Base-by-base conservation (phyloP, 1,284 basidiomycete genomes). In the Lentinula novae-zelandiae region DNA sequence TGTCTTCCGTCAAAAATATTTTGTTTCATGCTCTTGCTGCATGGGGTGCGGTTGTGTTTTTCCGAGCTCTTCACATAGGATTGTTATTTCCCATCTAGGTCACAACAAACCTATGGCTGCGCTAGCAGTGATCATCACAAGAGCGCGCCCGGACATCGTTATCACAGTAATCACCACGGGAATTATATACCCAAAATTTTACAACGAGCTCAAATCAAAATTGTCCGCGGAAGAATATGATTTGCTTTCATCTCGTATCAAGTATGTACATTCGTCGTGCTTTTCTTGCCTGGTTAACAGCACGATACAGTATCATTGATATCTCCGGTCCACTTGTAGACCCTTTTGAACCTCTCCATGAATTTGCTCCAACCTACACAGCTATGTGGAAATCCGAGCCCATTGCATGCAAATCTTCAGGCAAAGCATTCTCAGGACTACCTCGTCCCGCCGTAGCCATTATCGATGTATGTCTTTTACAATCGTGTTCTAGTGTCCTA, bases 61-160 rank as follows among this genome's bases (percentile, higher is more conserved):
- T n/a, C 3, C 6, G 48, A 5, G 10, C 17, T 12, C 2, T 2
- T 49, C n/a, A 31, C 10, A 15, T 6, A 15, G 6, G 38, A n/a
- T 31, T 20, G n/a, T 31, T 36, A 3, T 58, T 17, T 10, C 15
- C 15, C 20, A 31, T 50, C 13, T 39, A 60, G 58, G 58, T 44
- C 60, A 61, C 38, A 53, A 57, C 31, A 61, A 61, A 34, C 54
- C 60, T 12, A 20, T 57, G 34, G 40, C 49, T 31, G 49, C 56
- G 9, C 15, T 58, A 20, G 55, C 55, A 22, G 48, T 52, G 5
- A 20, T 57, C n/a, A 53, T 57, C 15, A 12, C 42, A 13, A 53
- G 56, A 52, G 34, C 54, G 36, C 54, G 55, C 12, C 44, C 60
- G 13, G 40, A 61, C 34, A 33, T 57, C n/a, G 38, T 57, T 4